Base-by-base conservation (phyloP, 2,329 filamentous ascomycete species). In the Alternaria dauci region DNA sequence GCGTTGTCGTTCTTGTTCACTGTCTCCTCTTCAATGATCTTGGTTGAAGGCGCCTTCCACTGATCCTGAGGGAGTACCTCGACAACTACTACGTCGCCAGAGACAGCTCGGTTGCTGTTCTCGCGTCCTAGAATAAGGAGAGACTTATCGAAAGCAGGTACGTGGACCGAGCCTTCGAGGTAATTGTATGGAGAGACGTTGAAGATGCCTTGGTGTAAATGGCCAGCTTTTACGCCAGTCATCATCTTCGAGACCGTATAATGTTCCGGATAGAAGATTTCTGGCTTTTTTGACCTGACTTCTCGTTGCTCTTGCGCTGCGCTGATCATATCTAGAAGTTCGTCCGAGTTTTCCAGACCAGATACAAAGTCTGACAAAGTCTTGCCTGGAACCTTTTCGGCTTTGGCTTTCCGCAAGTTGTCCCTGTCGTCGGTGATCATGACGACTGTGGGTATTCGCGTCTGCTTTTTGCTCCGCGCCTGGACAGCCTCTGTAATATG, bases 151-250 rank as follows among this genome's bases (percentile, higher is more conserved):
- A 99, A 99, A 5, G 94, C 88, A 1, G 94, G 88, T 0, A 96
- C 93, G 71, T 94, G 90, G 63, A 98, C 91, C 1, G 93, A 93
- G 2, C 93, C 95, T 78, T 99, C 95, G 11, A 99, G 85, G 71
- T 98, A 99, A 81, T 99, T 99, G 84, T 98, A 99, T 1, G 93
- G 92, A 8, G 95, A 98, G 28, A 98, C 93, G 74, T 94, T 97
- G 82, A 97, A 99, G 25, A 92, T 89, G 7, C 95, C 95, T 80
- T 99, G 94, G 76, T 99, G 95, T 71, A 99, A 82, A 55, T 93
- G 88, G 5, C 94, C 93, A 52, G 88, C 89, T 81, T 96, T 96
- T 57, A 97, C 86, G 0, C 94, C 94, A 5, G 95, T 99, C 87
- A 94, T 93, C 87, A 98, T 91, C 79, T 90, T 96, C 5, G 94